phyloP scores from a whole-genome alignment of 129 eudicot species.

The Oenanthe sinensis region DNA sequence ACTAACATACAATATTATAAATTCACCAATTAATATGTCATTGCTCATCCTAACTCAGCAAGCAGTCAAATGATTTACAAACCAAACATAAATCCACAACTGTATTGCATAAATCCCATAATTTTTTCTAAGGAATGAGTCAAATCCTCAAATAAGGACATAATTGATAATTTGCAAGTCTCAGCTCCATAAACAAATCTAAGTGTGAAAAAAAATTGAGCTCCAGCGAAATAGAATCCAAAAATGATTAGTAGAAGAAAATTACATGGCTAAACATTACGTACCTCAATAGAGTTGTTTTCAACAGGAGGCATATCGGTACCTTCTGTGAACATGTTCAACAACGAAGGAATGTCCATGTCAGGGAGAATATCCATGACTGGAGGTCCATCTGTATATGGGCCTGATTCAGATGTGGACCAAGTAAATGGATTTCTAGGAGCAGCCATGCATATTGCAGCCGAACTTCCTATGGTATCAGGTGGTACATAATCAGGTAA shows the following conservation, averaged over 20 bases:
- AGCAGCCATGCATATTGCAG: neutral
- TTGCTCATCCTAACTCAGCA: neutral
- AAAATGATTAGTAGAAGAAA: neutral
- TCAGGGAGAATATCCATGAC: slow-evolving; percentile 11
- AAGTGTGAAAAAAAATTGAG: neutral
- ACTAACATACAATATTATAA: neutral
- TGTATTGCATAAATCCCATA: neutral
- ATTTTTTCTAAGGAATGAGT: neutral
- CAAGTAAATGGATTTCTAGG: neutral
- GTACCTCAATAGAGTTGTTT: slow-evolving; percentile 29
- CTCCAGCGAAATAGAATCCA: neutral
- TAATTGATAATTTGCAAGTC: neutral
- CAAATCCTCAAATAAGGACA: neutral
- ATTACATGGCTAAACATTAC: neutral
- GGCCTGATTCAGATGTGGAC: neutral
- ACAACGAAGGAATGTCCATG: slow-evolving; percentile 29
- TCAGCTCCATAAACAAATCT: neutral
- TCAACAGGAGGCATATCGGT: neutral
- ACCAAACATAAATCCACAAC: neutral
- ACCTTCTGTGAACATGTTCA: slow-evolving; percentile 28
- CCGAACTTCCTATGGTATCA: neutral
- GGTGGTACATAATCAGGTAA: neutral
- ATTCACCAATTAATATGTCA: neutral
- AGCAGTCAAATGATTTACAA: neutral
- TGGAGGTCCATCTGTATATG: neutral